Base-by-base conservation (phyloP, 2,329 filamentous ascomycete species). In the Cladosporium oxysporum region DNA sequence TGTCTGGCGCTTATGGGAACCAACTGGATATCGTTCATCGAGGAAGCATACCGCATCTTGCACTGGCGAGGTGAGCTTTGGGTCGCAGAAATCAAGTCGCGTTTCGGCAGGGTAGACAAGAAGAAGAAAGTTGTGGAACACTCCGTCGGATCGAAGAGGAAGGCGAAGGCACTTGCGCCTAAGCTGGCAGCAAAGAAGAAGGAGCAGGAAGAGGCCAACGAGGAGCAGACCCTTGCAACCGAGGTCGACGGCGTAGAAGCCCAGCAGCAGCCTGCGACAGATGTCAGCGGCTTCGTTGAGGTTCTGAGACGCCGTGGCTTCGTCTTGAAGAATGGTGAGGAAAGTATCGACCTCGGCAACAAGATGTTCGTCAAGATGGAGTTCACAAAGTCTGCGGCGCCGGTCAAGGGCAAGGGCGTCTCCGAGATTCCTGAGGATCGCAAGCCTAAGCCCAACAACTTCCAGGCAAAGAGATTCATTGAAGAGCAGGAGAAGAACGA, bases 301-400 rank as follows among this genome's bases (percentile, higher is more conserved):
- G 92, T 94, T 0, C 85, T 98, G 69, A 82, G 85, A 60, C 88
- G 89, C 71, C 85, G 93, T 23, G 95, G 95, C 0, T 97, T 99
- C 74, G 83, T 93, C n/a, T 84, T 97, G 33, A 90, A 90, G 72
- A 87, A 87, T 10, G 86, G 85, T 71, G 85, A 82, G 69, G 69
- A 70, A 21, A 87, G 89, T 0, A 84, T 96, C 11, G 93, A 99
- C 80, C 81, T 96, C 74, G 87, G 85, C 65, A 99, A 99, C 81
- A 96, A 91, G 81, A 99, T 99, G 95, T 99, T 99, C 82, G 94
- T 98, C 71, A 92, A 90, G 81, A 94, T 99, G 92, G 88, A 90
- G 72, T 99, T 99, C 79, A 83, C 93, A 73, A 99, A 98, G 82
- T 88, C 85, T n/a, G 88, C 87, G 23, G 82, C 87, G 53, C 90